Conservation (phyloP, 148 eudicot species). For the Rhododendron simsii region DNA sequence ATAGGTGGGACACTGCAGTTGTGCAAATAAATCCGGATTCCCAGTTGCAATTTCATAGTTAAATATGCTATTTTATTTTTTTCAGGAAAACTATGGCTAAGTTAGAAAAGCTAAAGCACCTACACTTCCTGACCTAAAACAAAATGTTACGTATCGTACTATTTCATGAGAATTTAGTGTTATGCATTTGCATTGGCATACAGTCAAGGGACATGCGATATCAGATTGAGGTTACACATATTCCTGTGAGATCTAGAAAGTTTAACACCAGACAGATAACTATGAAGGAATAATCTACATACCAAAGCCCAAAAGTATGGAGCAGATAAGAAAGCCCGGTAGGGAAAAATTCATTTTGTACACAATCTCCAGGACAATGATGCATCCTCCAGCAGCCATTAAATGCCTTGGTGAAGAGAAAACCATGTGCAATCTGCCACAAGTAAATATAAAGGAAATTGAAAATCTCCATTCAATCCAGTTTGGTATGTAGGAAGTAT, state of each 20-base stretch:
- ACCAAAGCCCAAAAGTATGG: constrained; percentile 78
- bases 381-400: constrained; percentile 82
- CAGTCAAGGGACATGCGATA: neutral
- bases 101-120: neutral
- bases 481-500: neutral
- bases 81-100: neutral
- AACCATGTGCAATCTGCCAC: constrained; percentile 74
- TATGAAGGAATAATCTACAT: constrained; percentile 17
- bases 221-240: neutral
- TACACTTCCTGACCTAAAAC: neutral
- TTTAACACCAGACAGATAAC: neutral
- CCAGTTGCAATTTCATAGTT: neutral
- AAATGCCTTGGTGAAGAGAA: constrained; percentile 90
- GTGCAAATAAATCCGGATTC: neutral
- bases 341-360: constrained; percentile 90
- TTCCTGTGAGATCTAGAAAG: neutral
- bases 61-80: too few species aligned
- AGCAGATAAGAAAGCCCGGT: constrained; percentile 73
- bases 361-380: constrained; percentile 71
- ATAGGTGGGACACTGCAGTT: neutral
- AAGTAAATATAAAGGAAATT: neutral
- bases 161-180: neutral
- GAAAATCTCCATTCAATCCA: neutral
- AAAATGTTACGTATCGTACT: neutral
- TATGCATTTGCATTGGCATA: neutral